These are phyloP conservation scores for Elasticomyces elasticus DNA, from an alignment of 495 filamentous ascomycete species.

Conservation along the genomic window DNA sequence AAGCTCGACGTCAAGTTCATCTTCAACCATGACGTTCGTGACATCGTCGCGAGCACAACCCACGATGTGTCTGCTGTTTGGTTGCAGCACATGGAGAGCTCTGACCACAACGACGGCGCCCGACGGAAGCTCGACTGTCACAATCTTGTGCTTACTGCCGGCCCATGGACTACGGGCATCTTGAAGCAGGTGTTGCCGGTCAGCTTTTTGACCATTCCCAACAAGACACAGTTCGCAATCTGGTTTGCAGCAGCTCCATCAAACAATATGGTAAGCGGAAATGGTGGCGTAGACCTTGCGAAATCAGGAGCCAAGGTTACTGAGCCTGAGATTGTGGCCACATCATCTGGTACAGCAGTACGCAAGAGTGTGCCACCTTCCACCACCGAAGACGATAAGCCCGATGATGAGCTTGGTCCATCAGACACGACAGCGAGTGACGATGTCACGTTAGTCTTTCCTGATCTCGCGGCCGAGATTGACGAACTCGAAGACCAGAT, in stretches of 20 bases:
- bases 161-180: constrained; percentile 9
- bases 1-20: constrained; percentile 7
- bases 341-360: no score
- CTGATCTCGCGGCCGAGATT: neutral
- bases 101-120: neutral
- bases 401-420: no score
- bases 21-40: neutral
- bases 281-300: no score
- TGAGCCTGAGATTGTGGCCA: no score
- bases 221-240: neutral
- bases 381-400: no score
- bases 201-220: neutral
- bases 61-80: neutral
- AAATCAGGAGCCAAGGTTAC: no score
- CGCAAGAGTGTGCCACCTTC: no score
- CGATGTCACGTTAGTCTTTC: constrained; percentile 6
- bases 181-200: neutral
- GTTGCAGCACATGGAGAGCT: neutral
- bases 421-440: neutral
- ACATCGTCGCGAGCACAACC: neutral
- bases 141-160: constrained; percentile 13
- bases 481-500: constrained; percentile 3
- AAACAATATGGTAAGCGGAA: no score
- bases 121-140: neutral
- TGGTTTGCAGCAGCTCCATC: neutral